Conservation (phyloP, 768 basidiomycete genomes). For the Pseudohyphozyma bogoriensis region DNA sequence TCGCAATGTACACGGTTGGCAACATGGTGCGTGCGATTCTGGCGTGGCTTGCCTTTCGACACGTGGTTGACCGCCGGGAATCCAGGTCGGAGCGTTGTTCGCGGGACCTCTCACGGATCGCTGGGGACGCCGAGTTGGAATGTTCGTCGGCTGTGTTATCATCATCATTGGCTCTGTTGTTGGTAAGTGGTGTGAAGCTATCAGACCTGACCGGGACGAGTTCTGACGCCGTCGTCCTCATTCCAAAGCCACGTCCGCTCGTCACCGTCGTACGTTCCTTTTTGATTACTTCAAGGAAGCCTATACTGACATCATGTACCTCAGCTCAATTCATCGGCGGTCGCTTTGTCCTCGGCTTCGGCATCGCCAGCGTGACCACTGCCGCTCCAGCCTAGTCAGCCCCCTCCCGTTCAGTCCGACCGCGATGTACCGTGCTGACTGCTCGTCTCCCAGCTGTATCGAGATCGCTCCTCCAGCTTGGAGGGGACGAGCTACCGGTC, state of each 20-base stretch:
- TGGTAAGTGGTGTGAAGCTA: neutral
- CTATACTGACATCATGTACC: too few relatives aligned
- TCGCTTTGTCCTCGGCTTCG: slow-evolving; percentile 27
- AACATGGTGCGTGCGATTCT: neutral
- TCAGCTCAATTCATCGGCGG: neutral
- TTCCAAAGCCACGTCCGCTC: too few relatives aligned
- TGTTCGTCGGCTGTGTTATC: slow-evolving; percentile 32
- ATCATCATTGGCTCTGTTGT: neutral
- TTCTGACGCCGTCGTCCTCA: too few relatives aligned
- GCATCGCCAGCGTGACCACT: slow-evolving; percentile 34
- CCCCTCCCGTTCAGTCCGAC: neutral
- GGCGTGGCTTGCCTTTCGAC: neutral
- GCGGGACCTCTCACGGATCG: slow-evolving; percentile 36
- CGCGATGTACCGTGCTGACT: neutral
- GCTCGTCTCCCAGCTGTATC: slow-evolving; percentile 28
- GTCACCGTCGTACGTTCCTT: too few relatives aligned
- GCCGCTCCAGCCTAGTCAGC: slow-evolving; percentile 33
- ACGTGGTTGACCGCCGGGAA: neutral
- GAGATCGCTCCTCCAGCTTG: slow-evolving; percentile 34
- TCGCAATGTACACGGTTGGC: neutral
- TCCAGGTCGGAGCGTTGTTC: slow-evolving; percentile 33
- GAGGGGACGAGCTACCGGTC: slow-evolving; percentile 13
- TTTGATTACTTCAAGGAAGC: too few relatives aligned
- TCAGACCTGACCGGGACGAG: too few relatives aligned
- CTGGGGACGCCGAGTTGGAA: slow-evolving; percentile 36